Percentiles rank a stretch among this genome's conserved stretches.
Evolutionary conservation across 768 basidiomycete genomes (phyloP).

Genomic region (Kwoniella bestiolae): DNA sequence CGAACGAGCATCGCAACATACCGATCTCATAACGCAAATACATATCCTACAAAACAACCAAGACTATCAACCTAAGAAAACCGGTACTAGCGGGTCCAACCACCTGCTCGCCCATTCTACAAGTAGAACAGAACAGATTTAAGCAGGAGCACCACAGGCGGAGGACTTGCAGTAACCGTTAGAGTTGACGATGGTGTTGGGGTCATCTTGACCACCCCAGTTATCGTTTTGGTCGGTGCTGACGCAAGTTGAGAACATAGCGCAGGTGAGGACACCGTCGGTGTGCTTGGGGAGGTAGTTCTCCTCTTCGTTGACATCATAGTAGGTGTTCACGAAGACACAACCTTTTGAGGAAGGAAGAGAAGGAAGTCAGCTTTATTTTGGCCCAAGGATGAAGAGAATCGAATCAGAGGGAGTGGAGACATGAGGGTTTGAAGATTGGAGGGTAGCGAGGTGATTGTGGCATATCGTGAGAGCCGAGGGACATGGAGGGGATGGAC

Average conservation of each 20-base stretch:
- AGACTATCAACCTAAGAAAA: not conserved
- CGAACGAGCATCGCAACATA: not conserved
- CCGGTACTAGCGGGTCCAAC: not conserved
- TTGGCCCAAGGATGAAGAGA: not conserved
- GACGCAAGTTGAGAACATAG: conserved; percentile 42
- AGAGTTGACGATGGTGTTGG: conserved; percentile 39
- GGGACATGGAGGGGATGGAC: not conserved
- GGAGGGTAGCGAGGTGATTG: not conserved
- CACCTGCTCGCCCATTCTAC: no score
- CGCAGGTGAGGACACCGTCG: conserved; percentile 37
- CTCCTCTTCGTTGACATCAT: conserved; percentile 32
- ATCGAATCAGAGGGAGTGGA: not conserved
- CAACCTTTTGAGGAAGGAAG: conserved; percentile 8
- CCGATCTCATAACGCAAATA: not conserved
- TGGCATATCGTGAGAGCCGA: not conserved
- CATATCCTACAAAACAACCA: not conserved
- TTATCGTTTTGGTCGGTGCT: conserved; percentile 35
- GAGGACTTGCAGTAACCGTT: conserved; percentile 45
- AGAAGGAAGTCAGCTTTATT: not conserved
- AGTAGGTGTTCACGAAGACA: conserved; percentile 37
- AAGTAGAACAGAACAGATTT: conserved; percentile 1
- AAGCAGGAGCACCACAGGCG: conserved; percentile 22
- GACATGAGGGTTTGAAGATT: not conserved
- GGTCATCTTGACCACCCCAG: conserved; percentile 43
- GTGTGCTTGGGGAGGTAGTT: conserved; percentile 41